Evolutionary conservation across 495 filamentous ascomycete species (phyloP).

Genomic region (Xylaria venustula): DNA sequence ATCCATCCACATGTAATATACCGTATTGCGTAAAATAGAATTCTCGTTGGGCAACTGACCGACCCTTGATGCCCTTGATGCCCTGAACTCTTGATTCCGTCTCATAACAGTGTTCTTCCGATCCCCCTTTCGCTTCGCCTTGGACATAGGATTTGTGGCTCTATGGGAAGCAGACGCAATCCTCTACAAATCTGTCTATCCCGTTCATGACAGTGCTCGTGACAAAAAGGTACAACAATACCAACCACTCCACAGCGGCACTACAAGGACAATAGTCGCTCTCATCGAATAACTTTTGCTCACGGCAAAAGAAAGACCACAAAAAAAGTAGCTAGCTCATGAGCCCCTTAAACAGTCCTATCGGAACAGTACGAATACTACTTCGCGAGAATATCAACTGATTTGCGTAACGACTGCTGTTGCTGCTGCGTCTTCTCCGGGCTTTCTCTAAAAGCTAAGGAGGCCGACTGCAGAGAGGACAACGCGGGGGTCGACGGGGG

Average conservation of each 20-base stretch:
- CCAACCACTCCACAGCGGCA: neutral
- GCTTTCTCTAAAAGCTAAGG: conserved; percentile 53
- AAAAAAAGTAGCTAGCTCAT: too few relatives aligned
- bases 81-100: neutral
- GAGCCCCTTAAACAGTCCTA: neutral
- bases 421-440: conserved; percentile 48
- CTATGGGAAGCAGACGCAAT: neutral
- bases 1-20: conserved; percentile 3
- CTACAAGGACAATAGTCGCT: neutral
- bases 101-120: neutral
- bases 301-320: too few relatives aligned
- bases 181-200: conserved; percentile 1
- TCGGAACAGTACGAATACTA: conserved; percentile 11
- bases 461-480: conserved; percentile 31
- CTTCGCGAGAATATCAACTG: conserved; percentile 31
- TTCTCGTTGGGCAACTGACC: too few relatives aligned
- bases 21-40: too few relatives aligned
- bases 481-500: conserved; percentile 16
- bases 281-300: too few relatives aligned
- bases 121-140: neutral
- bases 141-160: neutral
- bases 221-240: neutral
- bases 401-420: conserved; percentile 27
- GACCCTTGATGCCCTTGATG: too few relatives aligned
- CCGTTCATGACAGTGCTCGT: neutral